phyloP scores from a whole-genome alignment of 176 grass and related monocot genomes.

The Microstegium vimineum region DNA sequence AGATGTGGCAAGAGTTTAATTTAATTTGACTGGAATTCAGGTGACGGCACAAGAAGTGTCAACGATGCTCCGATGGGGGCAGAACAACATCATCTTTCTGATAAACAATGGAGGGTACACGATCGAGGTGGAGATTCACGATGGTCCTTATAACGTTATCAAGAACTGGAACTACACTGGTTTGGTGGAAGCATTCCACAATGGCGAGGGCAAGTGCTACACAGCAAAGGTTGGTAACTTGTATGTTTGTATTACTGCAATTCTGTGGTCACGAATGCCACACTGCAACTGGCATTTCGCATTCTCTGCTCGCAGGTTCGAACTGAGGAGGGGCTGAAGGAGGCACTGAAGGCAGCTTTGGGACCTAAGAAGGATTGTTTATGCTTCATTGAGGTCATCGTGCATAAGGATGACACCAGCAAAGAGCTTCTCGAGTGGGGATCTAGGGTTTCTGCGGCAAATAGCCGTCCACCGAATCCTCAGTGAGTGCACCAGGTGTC shows the following conservation, averaged over 20 bases:
- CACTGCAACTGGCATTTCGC: background rate
- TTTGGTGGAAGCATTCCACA: slow-evolving; percentile 44
- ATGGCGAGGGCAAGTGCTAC: slow-evolving; percentile 52
- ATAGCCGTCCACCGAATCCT: slow-evolving; percentile 46
- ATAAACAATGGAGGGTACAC: slow-evolving; percentile 68
- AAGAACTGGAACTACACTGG: slow-evolving; percentile 64
- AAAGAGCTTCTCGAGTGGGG: slow-evolving; percentile 66
- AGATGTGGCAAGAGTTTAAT: background rate
- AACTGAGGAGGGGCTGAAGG: slow-evolving; percentile 49
- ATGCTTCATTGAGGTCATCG: slow-evolving; percentile 59
- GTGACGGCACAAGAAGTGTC: slow-evolving; percentile 55
- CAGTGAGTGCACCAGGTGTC: slow-evolving; percentile 21
- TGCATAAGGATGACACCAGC: slow-evolving; percentile 57
- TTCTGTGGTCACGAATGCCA: background rate
- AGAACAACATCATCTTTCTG: slow-evolving; percentile 53
- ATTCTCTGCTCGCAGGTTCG: slow-evolving; percentile 6
- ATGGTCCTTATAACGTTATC: slow-evolving; percentile 54
- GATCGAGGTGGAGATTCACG: slow-evolving; percentile 64
- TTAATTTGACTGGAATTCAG: slow-evolving; percentile 13
- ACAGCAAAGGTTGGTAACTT: slow-evolving; percentile 36
- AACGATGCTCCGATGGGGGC: slow-evolving; percentile 49
- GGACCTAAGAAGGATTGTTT: slow-evolving; percentile 43
- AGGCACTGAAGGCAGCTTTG: slow-evolving; percentile 19
- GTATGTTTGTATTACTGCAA: background rate
- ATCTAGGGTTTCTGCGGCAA: slow-evolving; percentile 43